Evolutionary conservation across 2,329 filamentous ascomycete genomes (phyloP).

Genomic region (Periconia digitata): DNA sequence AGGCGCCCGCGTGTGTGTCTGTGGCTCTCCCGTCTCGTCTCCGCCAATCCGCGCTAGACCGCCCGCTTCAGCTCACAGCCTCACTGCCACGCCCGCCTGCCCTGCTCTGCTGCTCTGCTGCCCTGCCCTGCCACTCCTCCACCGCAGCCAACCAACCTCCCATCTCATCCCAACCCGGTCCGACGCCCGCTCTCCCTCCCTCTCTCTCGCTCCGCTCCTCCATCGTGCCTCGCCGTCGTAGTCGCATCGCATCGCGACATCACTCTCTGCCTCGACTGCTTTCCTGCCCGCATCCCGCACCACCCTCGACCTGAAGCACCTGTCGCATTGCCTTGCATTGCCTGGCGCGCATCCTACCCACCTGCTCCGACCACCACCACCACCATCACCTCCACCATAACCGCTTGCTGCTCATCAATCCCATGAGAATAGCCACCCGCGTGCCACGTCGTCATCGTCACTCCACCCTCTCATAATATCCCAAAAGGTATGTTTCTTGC

Average conservation of each 20-base stretch:
- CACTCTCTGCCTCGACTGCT: not conserved
- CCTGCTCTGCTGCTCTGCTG: no score
- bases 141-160: not conserved
- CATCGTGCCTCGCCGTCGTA: no score
- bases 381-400: conserved; percentile 9
- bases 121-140: not conserved
- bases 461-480: not conserved
- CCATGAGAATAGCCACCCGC: conserved; percentile 8
- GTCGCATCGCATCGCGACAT: no score
- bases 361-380: not conserved
- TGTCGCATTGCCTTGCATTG: conserved; percentile 5
- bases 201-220: no score
- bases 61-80: no score
- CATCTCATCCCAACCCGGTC: not conserved
- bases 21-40: no score
- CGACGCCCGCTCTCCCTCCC: not conserved
- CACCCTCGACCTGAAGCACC: not conserved
- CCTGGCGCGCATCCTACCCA: not conserved
- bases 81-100: no score
- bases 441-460: no score
- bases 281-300: not conserved
- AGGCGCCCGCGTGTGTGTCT: no score
- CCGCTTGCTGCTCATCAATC: conserved; percentile 13
- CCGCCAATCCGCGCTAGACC: no score
- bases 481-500: not conserved